phyloP scores from a whole-genome alignment of 176 grass and related monocot species.

The Urochloa ruziziensis region DNA sequence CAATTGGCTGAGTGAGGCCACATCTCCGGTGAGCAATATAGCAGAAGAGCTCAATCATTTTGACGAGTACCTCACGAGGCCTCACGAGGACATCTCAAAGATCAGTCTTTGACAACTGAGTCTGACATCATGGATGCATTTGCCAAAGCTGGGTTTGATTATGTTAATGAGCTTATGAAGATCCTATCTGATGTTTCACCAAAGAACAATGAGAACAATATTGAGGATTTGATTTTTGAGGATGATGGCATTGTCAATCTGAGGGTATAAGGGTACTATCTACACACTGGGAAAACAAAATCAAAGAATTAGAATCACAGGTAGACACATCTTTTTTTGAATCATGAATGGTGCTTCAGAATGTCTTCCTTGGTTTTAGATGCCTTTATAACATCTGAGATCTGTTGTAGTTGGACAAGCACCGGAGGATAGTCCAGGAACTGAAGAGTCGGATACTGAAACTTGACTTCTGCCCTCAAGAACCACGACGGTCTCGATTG shows the following conservation, averaged over 20 bases:
- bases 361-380: neutral
- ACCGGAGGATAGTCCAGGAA: constrained; percentile 38
- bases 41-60: constrained; percentile 39
- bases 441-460: constrained; percentile 57
- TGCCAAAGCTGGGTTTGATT: constrained; percentile 14
- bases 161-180: constrained; percentile 33
- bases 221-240: constrained; percentile 35
- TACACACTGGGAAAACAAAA: constrained; percentile 52
- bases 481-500: constrained; percentile 43
- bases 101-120: constrained; percentile 32
- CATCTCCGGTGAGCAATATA: constrained; percentile 36
- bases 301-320: constrained; percentile 52
- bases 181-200: constrained; percentile 34
- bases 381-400: neutral
- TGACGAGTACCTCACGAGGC: constrained; percentile 27
- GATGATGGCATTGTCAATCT: constrained; percentile 43
- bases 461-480: constrained; percentile 57
- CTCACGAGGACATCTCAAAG: constrained; percentile 29
- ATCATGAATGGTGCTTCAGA: neutral
- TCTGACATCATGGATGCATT: constrained; percentile 31
- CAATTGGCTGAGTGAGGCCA: constrained; percentile 11
- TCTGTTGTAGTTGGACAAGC: constrained; percentile 48
- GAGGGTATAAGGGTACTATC: constrained; percentile 51
- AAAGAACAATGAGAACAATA: constrained; percentile 43
- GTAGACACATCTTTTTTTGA: constrained; percentile 19